phyloP scores from a whole-genome alignment of 2,329 filamentous ascomycete genomes.

The Stachybotrys echinatus region DNA sequence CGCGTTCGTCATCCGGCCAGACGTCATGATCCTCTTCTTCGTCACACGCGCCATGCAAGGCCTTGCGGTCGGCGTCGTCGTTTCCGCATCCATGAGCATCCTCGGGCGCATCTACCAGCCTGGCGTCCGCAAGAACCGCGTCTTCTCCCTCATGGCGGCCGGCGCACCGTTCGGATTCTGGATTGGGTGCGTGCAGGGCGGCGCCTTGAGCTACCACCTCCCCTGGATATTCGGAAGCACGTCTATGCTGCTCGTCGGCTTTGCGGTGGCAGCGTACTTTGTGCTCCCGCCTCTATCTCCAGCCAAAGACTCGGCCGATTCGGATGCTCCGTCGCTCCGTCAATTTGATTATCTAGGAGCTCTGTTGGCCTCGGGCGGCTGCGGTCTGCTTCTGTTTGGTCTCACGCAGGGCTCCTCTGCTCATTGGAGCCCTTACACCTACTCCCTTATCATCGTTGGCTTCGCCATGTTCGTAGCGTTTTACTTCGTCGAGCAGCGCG shows the following conservation, averaged over 20 bases:
- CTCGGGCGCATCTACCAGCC: conserved; percentile 44
- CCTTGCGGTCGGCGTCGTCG: conserved; percentile 47
- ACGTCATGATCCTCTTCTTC: conserved; percentile 29
- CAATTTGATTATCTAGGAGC: conserved; percentile 4
- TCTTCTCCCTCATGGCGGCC: conserved; percentile 28
- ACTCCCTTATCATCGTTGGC: conserved; percentile 48
- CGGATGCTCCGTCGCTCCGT: not conserved
- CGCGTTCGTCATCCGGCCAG: conserved; percentile 2
- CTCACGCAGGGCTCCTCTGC: conserved; percentile 56
- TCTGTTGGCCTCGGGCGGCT: conserved; percentile 35
- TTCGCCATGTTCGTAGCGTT: conserved; percentile 46
- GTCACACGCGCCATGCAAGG: conserved; percentile 45
- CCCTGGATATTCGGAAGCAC: conserved; percentile 27
- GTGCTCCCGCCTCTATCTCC: conserved; percentile 8
- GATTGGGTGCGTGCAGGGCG: conserved; percentile 12
- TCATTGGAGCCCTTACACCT: conserved; percentile 52
- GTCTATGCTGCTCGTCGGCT: conserved; percentile 15
- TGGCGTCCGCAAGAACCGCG: conserved; percentile 26
- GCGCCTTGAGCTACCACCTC: conserved; percentile 20
- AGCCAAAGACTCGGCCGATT: conserved; percentile 1
- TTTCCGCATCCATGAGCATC: conserved; percentile 54
- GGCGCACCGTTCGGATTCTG: conserved; percentile 24
- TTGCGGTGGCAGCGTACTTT: conserved; percentile 11
- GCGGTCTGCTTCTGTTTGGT: conserved; percentile 32
- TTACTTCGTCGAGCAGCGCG: conserved; percentile 44